These are phyloP conservation scores for Picea sitchensis DNA, from an alignment of 75 land plant genomes.

Conservation along the genomic window DNA sequence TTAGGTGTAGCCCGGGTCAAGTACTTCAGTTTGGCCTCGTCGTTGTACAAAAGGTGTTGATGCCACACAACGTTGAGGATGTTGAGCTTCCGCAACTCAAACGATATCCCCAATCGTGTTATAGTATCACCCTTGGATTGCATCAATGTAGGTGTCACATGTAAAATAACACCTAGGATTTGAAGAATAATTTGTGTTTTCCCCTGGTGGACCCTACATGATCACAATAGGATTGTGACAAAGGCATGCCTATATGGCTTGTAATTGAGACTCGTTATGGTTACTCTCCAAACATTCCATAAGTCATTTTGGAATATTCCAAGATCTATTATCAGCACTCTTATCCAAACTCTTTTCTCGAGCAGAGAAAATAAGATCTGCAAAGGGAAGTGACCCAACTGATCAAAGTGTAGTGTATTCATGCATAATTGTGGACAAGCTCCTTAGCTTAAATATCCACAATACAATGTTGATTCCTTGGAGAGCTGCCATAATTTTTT, in stretches of 20 bases:
- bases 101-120: not conserved
- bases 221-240: conserved; percentile 44
- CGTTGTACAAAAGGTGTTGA: too few relatives aligned
- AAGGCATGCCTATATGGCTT: conserved; percentile 71
- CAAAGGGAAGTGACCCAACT: conserved; percentile 67
- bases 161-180: conserved; percentile 87
- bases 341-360: conserved; percentile 7
- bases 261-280: conserved; percentile 74
- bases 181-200: conserved; percentile 98
- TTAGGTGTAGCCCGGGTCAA: too few relatives aligned
- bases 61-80: too few relatives aligned
- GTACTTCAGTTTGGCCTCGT: too few relatives aligned
- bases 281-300: conserved; percentile 48
- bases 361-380: conserved; percentile 66
- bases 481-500: conserved; percentile 43
- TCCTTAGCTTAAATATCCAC: conserved; percentile 76
- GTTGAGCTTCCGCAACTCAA: too few relatives aligned
- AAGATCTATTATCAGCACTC: conserved; percentile 23
- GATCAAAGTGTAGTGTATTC: conserved; percentile 81
- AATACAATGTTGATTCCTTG: conserved; percentile 25
- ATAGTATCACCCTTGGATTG: conserved; percentile 37
- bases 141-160: conserved; percentile 73
- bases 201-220: conserved; percentile 98
- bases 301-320: conserved; percentile 68
- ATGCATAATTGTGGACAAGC: conserved; percentile 87